Evolutionary conservation across 495 filamentous ascomycete species (phyloP), one percentile per base, ranked within the genome.

Genomic region (Thermochaetoides thermophila): DNA sequence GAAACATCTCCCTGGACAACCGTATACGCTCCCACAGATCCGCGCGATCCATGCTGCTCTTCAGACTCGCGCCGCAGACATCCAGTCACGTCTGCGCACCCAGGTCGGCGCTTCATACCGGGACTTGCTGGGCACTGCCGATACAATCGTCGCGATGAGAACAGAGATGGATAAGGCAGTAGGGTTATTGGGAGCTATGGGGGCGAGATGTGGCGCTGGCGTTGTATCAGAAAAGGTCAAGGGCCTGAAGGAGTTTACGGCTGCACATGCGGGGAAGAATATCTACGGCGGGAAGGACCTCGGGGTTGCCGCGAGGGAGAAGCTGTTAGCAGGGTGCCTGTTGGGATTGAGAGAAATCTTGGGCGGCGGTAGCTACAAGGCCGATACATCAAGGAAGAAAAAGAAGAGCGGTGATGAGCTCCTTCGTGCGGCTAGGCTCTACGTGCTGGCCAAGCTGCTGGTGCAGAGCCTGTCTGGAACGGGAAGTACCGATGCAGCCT

Each of bases 51-150:
- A 75, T 52, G 63, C 64, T 26, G 52, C 56, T 22, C 57, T 76
- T 5, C 68, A 69, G 29, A 45, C 43, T 9, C 60, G 64, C 29
- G 57, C 86, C 44, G 69, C 75, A 28, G 83, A 80, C 58, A 93
- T 87, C 57, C 78, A 79, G 47, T 77, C 83, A 50, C 83, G 81
- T 48, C 69, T 96, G 55, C 77, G 89, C 55, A 79, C 79, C 29
- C 75, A 92, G 38, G 89, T 96, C 46, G 91, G 89, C n/a, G 81
- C 71, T 36, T 79, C 82, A 52, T 97, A 97, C 55, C 74, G 89
- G 48, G 83, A 92, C 41, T 73, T 96, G 8, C 74, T 97, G 13
- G 81, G 81, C 29, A 95, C 91, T 1, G 89, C 89, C 18, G 85
- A 94, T 50, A 72, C 75, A 16, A 97, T 97, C 46, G 75, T 95